Evolutionary conservation across 805 yeast species (phyloP).

Genomic region (Sugiyamaella chiloensis): DNA sequence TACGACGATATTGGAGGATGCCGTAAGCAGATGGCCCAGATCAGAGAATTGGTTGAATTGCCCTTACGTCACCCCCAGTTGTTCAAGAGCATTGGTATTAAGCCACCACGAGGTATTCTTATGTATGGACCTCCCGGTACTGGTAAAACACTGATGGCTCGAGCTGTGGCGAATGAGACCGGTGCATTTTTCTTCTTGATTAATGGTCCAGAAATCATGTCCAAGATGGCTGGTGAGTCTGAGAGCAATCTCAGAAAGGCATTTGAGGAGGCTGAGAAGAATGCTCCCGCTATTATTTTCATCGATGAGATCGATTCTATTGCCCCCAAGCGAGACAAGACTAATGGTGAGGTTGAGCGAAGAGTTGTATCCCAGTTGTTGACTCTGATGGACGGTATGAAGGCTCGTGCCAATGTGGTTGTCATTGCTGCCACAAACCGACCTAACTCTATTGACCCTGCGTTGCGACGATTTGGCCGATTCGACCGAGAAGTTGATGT

Average conservation of each 20-base stretch:
- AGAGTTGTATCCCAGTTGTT: slow-evolving; percentile 97
- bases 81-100: slow-evolving; percentile 96
- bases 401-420: slow-evolving; percentile 96
- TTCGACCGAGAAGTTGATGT: slow-evolving; percentile 84
- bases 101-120: slow-evolving; percentile 97
- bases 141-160: slow-evolving; percentile 98
- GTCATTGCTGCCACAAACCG: slow-evolving; percentile 97
- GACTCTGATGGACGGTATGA: slow-evolving; percentile 99
- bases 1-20: slow-evolving; percentile 99
- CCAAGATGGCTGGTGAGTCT: slow-evolving; percentile 99
- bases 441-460: slow-evolving; percentile 84
- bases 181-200: slow-evolving; percentile 98
- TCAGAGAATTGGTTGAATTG: slow-evolving; percentile 95
- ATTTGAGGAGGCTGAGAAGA: slow-evolving; percentile 98
- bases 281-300: slow-evolving; percentile 95
- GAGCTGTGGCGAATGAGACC: slow-evolving; percentile 99
- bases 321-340: slow-evolving; percentile 99
- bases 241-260: slow-evolving; percentile 97
- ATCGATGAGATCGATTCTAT: slow-evolving; percentile 98
- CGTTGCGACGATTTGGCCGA: slow-evolving; percentile 80
- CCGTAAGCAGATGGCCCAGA: slow-evolving; percentile 99
- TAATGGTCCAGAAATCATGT: slow-evolving; percentile 99
- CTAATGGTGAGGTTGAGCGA: slow-evolving; percentile 99
- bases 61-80: slow-evolving; percentile 98
- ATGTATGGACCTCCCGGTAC: slow-evolving; percentile 98